Conservation (phyloP, 441 rosid species). For the Macaranga tanarius region DNA sequence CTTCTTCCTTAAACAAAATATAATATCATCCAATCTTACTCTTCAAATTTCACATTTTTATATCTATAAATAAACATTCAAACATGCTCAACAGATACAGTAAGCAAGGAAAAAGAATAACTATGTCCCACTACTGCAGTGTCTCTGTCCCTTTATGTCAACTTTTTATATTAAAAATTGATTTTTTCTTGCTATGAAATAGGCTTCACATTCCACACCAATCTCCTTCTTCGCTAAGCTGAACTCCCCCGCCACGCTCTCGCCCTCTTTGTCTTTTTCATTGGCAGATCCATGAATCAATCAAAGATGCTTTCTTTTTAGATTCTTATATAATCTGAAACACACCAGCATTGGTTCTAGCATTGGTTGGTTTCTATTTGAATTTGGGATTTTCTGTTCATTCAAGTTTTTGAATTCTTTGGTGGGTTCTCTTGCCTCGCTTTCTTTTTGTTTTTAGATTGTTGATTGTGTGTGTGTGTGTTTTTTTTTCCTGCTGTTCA, state of each 20-base stretch:
- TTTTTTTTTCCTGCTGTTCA: too few species aligned
- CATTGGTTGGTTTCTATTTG: background rate
- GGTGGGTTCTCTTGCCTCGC: background rate
- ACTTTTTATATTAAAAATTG: background rate
- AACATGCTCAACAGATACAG: too few species aligned
- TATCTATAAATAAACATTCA: too few species aligned
- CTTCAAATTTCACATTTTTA: too few species aligned
- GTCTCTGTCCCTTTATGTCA: background rate
- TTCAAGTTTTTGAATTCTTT: background rate
- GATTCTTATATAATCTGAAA: too few species aligned
- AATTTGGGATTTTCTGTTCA: background rate
- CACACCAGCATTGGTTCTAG: background rate
- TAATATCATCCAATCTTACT: too few species aligned
- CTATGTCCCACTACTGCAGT: background rate
- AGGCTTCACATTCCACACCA: background rate
- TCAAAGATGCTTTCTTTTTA: background rate
- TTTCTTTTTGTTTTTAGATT: background rate
- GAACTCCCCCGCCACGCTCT: background rate
- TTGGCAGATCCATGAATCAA: background rate
- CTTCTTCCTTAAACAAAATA: too few species aligned
- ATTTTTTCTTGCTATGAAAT: background rate
- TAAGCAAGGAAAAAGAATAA: background rate
- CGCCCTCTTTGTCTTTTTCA: background rate
- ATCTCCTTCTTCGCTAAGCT: constrained; percentile 12
- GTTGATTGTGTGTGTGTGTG: too few species aligned